Percentiles rank a stretch among this genome's conserved stretches.
Evolutionary conservation across 202 grass and related monocot genomes (phyloP).

Genomic region (Setaria italica): DNA sequence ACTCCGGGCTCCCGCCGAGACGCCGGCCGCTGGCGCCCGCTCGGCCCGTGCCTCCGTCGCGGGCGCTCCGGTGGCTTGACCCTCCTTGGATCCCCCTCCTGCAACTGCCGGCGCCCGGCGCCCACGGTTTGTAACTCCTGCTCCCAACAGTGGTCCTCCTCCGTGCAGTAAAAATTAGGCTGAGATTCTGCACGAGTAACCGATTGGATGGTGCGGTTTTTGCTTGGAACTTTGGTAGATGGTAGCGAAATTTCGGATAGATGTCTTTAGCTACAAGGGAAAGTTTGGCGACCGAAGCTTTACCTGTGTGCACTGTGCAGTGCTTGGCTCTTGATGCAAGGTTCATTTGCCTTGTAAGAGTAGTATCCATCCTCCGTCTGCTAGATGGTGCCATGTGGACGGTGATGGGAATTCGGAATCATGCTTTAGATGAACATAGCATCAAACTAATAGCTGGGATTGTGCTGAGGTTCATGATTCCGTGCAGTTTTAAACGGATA

Average conservation of each 20-base stretch:
- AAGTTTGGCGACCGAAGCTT: neutral
- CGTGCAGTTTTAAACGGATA: neutral
- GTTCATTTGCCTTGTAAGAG: neutral
- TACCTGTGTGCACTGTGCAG: neutral
- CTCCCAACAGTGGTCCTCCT: neutral
- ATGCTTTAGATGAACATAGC: neutral
- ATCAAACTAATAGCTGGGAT: neutral
- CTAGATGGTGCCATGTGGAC: neutral
- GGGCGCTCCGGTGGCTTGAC: neutral
- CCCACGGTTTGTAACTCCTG: neutral
- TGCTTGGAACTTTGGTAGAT: neutral
- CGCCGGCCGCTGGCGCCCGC: neutral
- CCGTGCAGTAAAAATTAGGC: neutral
- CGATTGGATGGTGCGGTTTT: neutral
- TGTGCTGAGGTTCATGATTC: neutral
- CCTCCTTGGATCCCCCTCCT: neutral
- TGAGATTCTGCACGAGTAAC: neutral
- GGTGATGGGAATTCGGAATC: neutral
- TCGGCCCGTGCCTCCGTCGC: neutral
- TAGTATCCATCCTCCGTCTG: neutral
- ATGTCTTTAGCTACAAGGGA: neutral
- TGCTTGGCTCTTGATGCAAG: neutral
- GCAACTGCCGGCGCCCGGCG: neutral
- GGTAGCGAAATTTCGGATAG: neutral
- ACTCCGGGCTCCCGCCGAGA: neutral